These are phyloP conservation scores for Daedaleopsis nitida DNA, from an alignment of 768 basidiomycete species.

Conservation along the genomic window DNA sequence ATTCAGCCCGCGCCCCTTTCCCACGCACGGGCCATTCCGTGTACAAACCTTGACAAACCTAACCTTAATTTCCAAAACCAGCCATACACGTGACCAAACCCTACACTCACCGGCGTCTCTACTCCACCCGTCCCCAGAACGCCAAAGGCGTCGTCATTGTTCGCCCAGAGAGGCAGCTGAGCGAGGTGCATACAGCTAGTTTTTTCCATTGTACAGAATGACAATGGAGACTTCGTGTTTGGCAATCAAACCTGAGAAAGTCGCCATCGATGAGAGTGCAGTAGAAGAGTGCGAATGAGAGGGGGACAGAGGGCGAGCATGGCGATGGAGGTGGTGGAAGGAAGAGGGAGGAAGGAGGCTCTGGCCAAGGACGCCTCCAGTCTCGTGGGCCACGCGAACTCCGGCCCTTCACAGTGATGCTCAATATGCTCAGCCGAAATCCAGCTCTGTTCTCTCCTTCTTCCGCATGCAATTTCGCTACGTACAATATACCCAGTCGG, in stretches of 20 bases:
- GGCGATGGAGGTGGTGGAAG: slow-evolving; percentile 20
- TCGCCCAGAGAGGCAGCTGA: slow-evolving; percentile 5
- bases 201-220: slow-evolving; percentile 7
- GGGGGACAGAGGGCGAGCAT: background rate
- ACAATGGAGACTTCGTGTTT: slow-evolving; percentile 2
- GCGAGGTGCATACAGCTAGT: slow-evolving; percentile 15
- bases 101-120: slow-evolving; percentile 16
- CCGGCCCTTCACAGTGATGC: slow-evolving; percentile 27
- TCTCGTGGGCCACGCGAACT: slow-evolving; percentile 28
- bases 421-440: slow-evolving; percentile 17
- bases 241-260: background rate
- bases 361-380: slow-evolving; percentile 19
- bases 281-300: background rate
- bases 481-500: background rate
- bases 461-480: slow-evolving; percentile 4
- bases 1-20: slow-evolving; percentile 35
- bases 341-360: slow-evolving; percentile 18
- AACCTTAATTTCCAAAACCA: slow-evolving; percentile 35
- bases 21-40: slow-evolving; percentile 46
- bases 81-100: slow-evolving; percentile 33
- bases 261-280: background rate
- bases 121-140: slow-evolving; percentile 2
- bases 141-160: slow-evolving; percentile 25
- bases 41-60: slow-evolving; percentile 33
- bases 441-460: slow-evolving; percentile 12